These are phyloP conservation scores for Starmerella gropengiesseri DNA, from an alignment of 805 yeast species.

Conservation along the genomic window DNA sequence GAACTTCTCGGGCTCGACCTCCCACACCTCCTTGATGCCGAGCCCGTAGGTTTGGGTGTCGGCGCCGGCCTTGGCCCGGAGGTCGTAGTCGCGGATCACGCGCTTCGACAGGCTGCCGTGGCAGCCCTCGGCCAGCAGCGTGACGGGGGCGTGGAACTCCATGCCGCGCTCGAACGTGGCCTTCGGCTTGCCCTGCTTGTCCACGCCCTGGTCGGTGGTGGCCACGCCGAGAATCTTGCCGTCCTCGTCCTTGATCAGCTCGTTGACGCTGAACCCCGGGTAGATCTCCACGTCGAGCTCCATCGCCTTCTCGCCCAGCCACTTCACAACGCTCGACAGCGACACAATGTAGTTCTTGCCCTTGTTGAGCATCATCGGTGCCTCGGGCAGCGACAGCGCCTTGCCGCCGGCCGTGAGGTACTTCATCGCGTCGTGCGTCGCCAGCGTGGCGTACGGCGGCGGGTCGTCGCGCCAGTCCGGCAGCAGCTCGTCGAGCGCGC, in stretches of 20 bases:
- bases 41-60: constrained; percentile 85
- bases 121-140: constrained; percentile 95
- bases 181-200: constrained; percentile 63
- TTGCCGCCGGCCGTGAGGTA: constrained; percentile 45
- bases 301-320: constrained; percentile 81
- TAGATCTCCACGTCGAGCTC: constrained; percentile 88
- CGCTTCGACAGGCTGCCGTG: constrained; percentile 86
- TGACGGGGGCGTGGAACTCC: constrained; percentile 87
- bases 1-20: constrained; percentile 73
- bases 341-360: constrained; percentile 80
- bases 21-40: constrained; percentile 97
- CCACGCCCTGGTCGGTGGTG: constrained; percentile 83
- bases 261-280: constrained; percentile 80
- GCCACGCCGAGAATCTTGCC: constrained; percentile 75
- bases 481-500: constrained; percentile 70
- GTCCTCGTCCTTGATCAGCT: constrained; percentile 48
- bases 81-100: constrained; percentile 53
- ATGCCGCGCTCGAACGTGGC: constrained; percentile 87
- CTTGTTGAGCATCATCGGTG: constrained; percentile 76
- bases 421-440: constrained; percentile 62
- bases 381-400: constrained; percentile 74
- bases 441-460: constrained; percentile 59
- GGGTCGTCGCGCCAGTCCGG: constrained; percentile 45
- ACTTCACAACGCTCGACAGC: constrained; percentile 65
- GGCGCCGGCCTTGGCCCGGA: constrained; percentile 43